These are phyloP conservation scores for Chrysoporthe puriensis DNA, from an alignment of 2,329 filamentous ascomycete genomes.

Conservation along the genomic window DNA sequence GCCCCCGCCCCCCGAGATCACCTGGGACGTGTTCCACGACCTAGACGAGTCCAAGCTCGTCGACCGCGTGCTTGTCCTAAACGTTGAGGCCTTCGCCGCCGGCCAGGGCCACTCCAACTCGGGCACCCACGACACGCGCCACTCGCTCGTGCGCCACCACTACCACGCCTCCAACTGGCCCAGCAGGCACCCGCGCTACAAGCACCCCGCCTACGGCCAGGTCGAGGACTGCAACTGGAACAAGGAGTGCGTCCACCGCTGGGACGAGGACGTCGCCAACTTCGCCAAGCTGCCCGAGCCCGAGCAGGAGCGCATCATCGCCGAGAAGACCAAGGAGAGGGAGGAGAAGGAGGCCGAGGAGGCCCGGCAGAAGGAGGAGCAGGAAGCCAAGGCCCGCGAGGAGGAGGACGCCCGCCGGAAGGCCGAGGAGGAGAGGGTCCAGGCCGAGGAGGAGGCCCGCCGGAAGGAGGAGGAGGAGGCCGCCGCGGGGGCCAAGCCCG, in stretches of 20 bases:
- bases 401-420: constrained; percentile 44
- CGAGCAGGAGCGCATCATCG: constrained; percentile 57
- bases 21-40: constrained; percentile 68
- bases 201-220: constrained; percentile 69
- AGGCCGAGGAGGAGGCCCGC: constrained; percentile 27
- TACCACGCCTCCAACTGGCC: constrained; percentile 77
- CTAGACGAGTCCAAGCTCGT: constrained; percentile 67
- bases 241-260: constrained; percentile 63
- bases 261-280: constrained; percentile 65
- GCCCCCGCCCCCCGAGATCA: constrained; percentile 45
- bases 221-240: constrained; percentile 75
- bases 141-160: constrained; percentile 71
- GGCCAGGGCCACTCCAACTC: constrained; percentile 74
- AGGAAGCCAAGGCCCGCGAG: constrained; percentile 34
- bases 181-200: constrained; percentile 65
- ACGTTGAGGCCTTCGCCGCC: constrained; percentile 73
- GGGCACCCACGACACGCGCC: constrained; percentile 67
- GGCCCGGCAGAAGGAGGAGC: constrained; percentile 29
- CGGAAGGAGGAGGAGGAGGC: constrained; percentile 32
- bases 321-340: constrained; percentile 39
- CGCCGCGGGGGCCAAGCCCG: constrained; percentile 25
- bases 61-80: constrained; percentile 65
- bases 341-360: constrained; percentile 34
- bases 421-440: constrained; percentile 29
- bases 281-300: constrained; percentile 62